Base-by-base conservation (phyloP, 345 rosid genomes). In the Moricandia moricandioides region DNA sequence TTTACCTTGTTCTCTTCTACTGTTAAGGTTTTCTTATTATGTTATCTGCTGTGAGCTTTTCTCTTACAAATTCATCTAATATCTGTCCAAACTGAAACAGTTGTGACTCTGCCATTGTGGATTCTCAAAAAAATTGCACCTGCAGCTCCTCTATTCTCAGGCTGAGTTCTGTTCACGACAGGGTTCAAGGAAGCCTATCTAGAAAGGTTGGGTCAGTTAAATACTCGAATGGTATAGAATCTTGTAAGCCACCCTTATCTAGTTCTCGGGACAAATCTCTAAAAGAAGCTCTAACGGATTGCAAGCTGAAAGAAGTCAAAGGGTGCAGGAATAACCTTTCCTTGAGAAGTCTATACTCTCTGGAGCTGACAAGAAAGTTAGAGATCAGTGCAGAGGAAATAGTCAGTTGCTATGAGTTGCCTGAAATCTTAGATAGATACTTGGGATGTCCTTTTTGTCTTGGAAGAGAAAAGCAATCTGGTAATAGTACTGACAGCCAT, bases 361-460 rank as follows among this genome's bases (percentile, higher is more conserved):
- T 71, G 30, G 81, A 79, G 52, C 83, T 91, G 92, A 82, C 81
- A 65, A 89, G 81, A 62, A 88, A 88, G 78, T 85, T 95, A 83
- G 99, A 89, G 85, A 70, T 69, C 70, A 83, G 79, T 82, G 94
- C 99, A 16, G 99, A 95, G 85, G 88, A 92, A 80, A 80, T 95
- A 77, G 88, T 88, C 63, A 86, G 97, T 69, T 86, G 91, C 82
- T 95, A 95, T 77, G 97, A 90, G 74, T 82, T 87, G 82, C 97
- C 91, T 34, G 98, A 95, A 80, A 77, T 83, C 54, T 74, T 82
- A 43, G 92, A 92, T 69, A 74, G 72, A 63, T 81, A 51, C 61
- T 90, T 88, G 9, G 72, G 83, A 43, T 92, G 99, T 83, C 71
- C 89, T 0, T 73, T 90, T 78, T 95, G 98, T 76, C 69, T 37